Conservation (phyloP, 2,329 filamentous ascomycete species). For the Clarireedia paspali region DNA sequence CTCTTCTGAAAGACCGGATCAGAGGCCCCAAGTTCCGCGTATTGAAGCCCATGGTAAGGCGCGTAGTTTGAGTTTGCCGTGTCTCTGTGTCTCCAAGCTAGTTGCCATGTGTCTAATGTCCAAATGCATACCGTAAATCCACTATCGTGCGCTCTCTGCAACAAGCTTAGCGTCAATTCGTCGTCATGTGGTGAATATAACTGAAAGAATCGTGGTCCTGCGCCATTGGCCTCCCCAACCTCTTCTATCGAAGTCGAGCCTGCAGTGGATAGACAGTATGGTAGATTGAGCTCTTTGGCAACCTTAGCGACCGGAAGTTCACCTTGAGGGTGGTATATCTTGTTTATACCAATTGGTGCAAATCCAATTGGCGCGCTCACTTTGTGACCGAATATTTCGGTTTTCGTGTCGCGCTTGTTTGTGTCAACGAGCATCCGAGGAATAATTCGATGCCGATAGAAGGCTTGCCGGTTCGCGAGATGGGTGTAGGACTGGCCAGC, state of each 20-base stretch:
- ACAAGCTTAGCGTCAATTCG: constrained; percentile 46
- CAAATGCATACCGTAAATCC: constrained; percentile 52
- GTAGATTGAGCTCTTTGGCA: constrained; percentile 47
- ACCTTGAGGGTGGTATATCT: constrained; percentile 52
- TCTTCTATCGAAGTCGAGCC: constrained; percentile 45
- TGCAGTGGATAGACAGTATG: constrained; percentile 53
- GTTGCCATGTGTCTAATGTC: constrained; percentile 56
- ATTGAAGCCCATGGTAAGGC: constrained; percentile 41
- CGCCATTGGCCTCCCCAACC: constrained; percentile 47
- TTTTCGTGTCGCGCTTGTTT: constrained; percentile 44
- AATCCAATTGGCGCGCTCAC: constrained; percentile 56
- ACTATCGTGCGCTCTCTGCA: constrained; percentile 44
- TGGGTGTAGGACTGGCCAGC: constrained; percentile 45
- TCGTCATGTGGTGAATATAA: constrained; percentile 59
- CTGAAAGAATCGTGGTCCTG: constrained; percentile 50
- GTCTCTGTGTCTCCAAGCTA: constrained; percentile 55
- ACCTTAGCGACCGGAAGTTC: constrained; percentile 53
- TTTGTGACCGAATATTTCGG: constrained; percentile 51
- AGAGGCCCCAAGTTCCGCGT: constrained; percentile 48
- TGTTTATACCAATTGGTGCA: constrained; percentile 57
- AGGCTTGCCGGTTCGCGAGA: constrained; percentile 54
- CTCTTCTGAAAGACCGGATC: constrained; percentile 53
- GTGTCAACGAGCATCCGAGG: constrained; percentile 55
- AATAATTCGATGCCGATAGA: constrained; percentile 56
- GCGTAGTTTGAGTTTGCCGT: constrained; percentile 50